Evolutionary conservation across 2,329 filamentous ascomycete species (phyloP).

Genomic region (Apiospora saccharicola): DNA sequence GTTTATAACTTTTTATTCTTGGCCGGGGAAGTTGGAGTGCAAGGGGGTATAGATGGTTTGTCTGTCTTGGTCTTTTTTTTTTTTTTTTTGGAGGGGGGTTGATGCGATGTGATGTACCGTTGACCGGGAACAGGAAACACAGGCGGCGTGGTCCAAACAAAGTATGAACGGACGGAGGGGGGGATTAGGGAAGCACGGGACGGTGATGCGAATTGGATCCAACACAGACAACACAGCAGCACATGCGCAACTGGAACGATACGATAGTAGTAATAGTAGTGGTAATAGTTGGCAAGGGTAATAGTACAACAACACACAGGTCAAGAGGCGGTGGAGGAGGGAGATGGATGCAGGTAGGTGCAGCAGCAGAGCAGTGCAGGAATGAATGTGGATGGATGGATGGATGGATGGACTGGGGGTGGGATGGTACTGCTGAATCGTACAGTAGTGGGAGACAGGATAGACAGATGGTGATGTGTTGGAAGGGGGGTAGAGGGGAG

Average conservation of each 20-base stretch:
- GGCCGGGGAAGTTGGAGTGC: not conserved
- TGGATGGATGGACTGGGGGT: not conserved
- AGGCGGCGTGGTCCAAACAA: slow-evolving; percentile 17
- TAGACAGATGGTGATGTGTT: slow-evolving; percentile 12
- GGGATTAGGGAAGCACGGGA: slow-evolving; percentile 14
- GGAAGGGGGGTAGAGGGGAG: not conserved
- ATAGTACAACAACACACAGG: slow-evolving; percentile 22
- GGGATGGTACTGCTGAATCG: slow-evolving; percentile 12
- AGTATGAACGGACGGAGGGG: slow-evolving; percentile 14
- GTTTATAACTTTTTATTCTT: not conserved
- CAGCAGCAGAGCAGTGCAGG: slow-evolving; percentile 8
- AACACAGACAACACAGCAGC: slow-evolving; percentile 20
- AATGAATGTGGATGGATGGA: slow-evolving; percentile 15
- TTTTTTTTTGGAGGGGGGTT: slow-evolving; percentile 5
- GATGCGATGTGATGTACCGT: slow-evolving; percentile 8
- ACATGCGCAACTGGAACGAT: not conserved
- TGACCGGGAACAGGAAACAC: slow-evolving; percentile 5
- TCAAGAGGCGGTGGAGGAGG: slow-evolving; percentile 18
- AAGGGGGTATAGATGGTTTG: slow-evolving; percentile 7
- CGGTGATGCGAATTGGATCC: slow-evolving; percentile 5
- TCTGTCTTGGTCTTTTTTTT: slow-evolving; percentile 5
- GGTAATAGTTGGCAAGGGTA: slow-evolving; percentile 19
- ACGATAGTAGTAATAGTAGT: slow-evolving; percentile 2
- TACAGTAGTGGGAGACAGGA: slow-evolving; percentile 16
- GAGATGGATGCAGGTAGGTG: slow-evolving; percentile 6